These are phyloP conservation scores for Plasmodium relictum DNA, from an alignment of 169 alveolate genomes.

Conservation along the genomic window DNA sequence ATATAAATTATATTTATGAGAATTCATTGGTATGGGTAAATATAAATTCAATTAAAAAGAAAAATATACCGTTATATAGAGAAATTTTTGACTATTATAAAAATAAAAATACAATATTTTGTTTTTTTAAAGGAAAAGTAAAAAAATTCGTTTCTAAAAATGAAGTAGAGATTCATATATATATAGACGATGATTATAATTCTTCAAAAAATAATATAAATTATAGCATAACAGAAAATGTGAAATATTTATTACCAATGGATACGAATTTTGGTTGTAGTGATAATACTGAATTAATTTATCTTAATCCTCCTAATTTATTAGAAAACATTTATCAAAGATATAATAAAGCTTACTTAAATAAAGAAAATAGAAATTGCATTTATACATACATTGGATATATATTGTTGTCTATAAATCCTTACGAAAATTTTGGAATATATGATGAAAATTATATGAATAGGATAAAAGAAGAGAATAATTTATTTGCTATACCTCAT, in stretches of 20 bases:
- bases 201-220: conserved; percentile 36
- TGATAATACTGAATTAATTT: conserved; percentile 81
- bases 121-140: conserved; percentile 76
- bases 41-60: conserved; percentile 70
- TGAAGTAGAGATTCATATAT: conserved; percentile 68
- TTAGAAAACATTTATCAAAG: conserved; percentile 78
- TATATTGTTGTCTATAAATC: conserved; percentile 88
- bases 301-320: conserved; percentile 82
- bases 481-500: conserved; percentile 88
- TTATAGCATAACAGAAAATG: conserved; percentile 71
- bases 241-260: conserved; percentile 75
- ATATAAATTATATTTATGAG: conserved; percentile 65
- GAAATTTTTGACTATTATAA: conserved; percentile 60
- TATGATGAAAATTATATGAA: conserved; percentile 85
- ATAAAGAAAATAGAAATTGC: conserved; percentile 75
- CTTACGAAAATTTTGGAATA: conserved; percentile 86
- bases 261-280: conserved; percentile 79
- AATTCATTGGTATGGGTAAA: conserved; percentile 77
- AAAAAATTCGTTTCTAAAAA: conserved; percentile 54
- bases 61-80: conserved; percentile 49
- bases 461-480: conserved; percentile 83
- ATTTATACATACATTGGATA: conserved; percentile 89
- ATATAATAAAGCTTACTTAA: conserved; percentile 70
- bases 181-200: conserved; percentile 48
- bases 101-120: conserved; percentile 39